phyloP scores from a whole-genome alignment of 2,329 filamentous ascomycete species.

The Fusarium verrucosum region DNA sequence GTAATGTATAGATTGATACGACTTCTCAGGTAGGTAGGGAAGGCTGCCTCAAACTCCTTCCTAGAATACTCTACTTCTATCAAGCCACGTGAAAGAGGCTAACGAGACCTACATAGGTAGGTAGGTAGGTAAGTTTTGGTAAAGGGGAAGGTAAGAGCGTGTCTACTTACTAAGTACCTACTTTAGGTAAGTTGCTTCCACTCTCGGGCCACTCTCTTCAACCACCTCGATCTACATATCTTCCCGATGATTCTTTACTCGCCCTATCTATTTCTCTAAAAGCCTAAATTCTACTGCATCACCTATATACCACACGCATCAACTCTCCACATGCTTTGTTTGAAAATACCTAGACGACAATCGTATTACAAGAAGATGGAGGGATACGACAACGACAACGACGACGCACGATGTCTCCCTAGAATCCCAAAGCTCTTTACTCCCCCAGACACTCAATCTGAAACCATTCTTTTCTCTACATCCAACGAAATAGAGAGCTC shows the following conservation, averaged over 20 bases:
- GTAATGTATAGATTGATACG: too few species aligned
- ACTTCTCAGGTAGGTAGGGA: too few species aligned
- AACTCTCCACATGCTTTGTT: neutral
- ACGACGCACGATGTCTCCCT: conserved; percentile 29
- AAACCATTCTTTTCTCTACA: conserved; percentile 24
- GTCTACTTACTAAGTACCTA: too few species aligned
- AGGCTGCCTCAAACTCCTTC: neutral
- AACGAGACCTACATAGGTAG: too few species aligned
- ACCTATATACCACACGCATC: conserved; percentile 7
- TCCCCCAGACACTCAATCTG: conserved; percentile 2
- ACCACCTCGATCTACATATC: conserved; percentile 3
- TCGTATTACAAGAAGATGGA: conserved; percentile 26
- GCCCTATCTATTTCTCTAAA: conserved; percentile 3
- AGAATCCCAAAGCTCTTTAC: conserved; percentile 31
- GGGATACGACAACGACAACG: conserved; percentile 25
- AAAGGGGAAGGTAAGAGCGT: neutral
- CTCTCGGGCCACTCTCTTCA: neutral
- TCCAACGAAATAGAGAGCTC: neutral
- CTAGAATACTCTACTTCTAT: neutral
- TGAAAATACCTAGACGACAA: neutral
- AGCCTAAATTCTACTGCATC: neutral
- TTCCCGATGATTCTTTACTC: neutral
- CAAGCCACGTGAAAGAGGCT: neutral
- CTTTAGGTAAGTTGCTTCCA: neutral
- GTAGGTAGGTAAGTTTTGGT: too few species aligned